Conservation (phyloP, 495 filamentous ascomycete genomes). For the Xylaria palmicola region DNA sequence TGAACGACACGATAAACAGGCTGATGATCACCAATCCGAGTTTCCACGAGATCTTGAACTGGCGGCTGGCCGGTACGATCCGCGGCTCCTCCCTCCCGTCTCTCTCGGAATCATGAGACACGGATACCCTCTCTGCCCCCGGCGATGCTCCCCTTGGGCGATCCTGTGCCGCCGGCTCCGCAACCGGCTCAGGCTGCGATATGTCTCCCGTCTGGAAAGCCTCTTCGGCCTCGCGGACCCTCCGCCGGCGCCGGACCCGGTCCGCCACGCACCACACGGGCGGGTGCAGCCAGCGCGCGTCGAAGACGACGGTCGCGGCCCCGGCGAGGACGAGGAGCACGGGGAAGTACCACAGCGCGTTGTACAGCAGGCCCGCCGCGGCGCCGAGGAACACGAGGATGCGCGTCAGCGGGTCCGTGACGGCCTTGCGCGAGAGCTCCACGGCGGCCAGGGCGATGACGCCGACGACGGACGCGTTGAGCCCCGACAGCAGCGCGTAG, state of each 20-base stretch:
- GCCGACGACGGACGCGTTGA: slow-evolving; percentile 78
- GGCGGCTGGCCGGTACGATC: slow-evolving; percentile 39
- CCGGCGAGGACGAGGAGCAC: slow-evolving; percentile 62
- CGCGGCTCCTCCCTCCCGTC: slow-evolving; percentile 33
- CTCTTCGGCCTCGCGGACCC: background rate
- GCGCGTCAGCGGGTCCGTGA: slow-evolving; percentile 69
- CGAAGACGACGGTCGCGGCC: slow-evolving; percentile 58
- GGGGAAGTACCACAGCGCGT: slow-evolving; percentile 81
- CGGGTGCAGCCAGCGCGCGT: slow-evolving; percentile 52
- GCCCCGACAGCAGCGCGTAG: slow-evolving; percentile 73
- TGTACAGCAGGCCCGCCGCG: slow-evolving; percentile 70
- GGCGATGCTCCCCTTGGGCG: too few species aligned
- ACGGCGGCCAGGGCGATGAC: slow-evolving; percentile 78
- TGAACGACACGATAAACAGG: slow-evolving; percentile 60
- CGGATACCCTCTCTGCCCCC: background rate
- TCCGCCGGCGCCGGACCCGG: background rate
- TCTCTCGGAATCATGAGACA: background rate
- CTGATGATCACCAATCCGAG: slow-evolving; percentile 48
- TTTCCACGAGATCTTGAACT: slow-evolving; percentile 45
- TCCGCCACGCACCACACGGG: slow-evolving; percentile 9
- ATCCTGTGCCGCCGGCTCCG: too few species aligned
- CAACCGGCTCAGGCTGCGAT: background rate
- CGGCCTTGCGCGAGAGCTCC: slow-evolving; percentile 69
- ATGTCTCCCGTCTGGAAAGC: background rate
- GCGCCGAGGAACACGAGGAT: slow-evolving; percentile 69